Base-by-base conservation (phyloP, 2,329 filamentous ascomycete species). In the Trichoderma sp. region DNA sequence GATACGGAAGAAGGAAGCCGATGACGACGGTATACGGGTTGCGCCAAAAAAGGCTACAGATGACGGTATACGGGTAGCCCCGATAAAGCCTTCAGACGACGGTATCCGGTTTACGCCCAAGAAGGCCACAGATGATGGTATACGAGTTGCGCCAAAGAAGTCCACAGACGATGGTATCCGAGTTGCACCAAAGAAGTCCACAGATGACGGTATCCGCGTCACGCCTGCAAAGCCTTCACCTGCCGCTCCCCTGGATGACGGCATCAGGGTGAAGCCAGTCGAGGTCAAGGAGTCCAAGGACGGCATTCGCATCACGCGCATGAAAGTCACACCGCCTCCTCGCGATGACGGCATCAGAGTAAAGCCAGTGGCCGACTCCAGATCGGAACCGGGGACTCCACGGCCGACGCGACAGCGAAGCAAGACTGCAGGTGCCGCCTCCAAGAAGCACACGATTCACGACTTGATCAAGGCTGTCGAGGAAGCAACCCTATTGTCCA, bases 101-200 rank as follows among this genome's bases (percentile, higher is more conserved):
- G 80, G 80, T 1, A 81, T 81, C 43, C 77, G 81, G 21, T 77
- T 84, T 26, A 77, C 70, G 12, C 79, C 82, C 2, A 69, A 77
- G 15, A 72, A 69, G 39, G 76, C 74, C 54, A 73, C 69, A 62
- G 74, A 67, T 50, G 74, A 78, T 48, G 76, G 76, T 0, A 76
- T 77, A n/a, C 74, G 76, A 14, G 72, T 77, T 15, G 73, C 65
- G 52, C 69, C 75, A 14, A 58, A 50, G 10, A 72, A 69, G 39
- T 76, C 74, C 55, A 72, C 69, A 59, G 71, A 67, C 47, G 74
- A 78, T 50, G 76, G 76, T 0, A 76, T 77, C 24, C 73, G 76
- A 7, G 72, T 77, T 17, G 73, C 64, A 43, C 69, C 75, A 7
- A 59, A 54, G 21, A 66, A 66, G n/a, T 15, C 63, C 10, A 14